Evolutionary conservation across 495 filamentous ascomycete genomes (phyloP), one percentile per base, ranked within the genome.

Genomic region (Xylaria acuta): DNA sequence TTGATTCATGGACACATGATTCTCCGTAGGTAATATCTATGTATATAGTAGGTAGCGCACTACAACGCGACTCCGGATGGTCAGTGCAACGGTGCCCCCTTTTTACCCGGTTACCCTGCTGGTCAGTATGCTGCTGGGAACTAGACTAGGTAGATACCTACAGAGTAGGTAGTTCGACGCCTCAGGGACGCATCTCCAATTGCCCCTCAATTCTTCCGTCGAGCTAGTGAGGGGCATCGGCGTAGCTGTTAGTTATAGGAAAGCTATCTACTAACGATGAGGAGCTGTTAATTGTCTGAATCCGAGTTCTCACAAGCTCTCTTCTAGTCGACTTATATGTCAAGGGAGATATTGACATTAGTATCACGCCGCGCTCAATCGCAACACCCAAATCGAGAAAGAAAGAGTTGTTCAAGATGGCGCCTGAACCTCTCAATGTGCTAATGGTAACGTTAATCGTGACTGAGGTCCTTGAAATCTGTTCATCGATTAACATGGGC

Each of bases 401-500:
- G 16, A 27, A 20, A 0, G 43, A 49, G 51, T 9, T 36, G 71
- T 64, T 68, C 78, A 88, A 73, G 59, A 94, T 93, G 91, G 87
- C 89, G 32, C 30, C 70, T 40, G 14, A 40, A 72, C 92, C 93
- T 77, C 88, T 94, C 53, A 93, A 91, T 80, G 93, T 97, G 70
- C 88, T 95, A 80, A 97, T 97, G 94, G 93, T 93, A 81, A 75
- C 84, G 74, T 67, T 45, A 41, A 73, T 70, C 54, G 58, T 54
- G 40, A 41, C 30, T 25, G 38, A 9, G 58, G 16, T 22, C 47
- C 3, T 51, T 59, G 3, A 45, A 25, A 22, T 73, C 54, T 77
- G 67, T 66, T 72, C 74, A 12, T 67, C 75, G 62, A 78, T 74
- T 73, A 69, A 77, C 41, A 41, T 56, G 72, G 8, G 36, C 20